phyloP scores from a whole-genome alignment of 306 rosid species.

The Trifolium repens region DNA sequence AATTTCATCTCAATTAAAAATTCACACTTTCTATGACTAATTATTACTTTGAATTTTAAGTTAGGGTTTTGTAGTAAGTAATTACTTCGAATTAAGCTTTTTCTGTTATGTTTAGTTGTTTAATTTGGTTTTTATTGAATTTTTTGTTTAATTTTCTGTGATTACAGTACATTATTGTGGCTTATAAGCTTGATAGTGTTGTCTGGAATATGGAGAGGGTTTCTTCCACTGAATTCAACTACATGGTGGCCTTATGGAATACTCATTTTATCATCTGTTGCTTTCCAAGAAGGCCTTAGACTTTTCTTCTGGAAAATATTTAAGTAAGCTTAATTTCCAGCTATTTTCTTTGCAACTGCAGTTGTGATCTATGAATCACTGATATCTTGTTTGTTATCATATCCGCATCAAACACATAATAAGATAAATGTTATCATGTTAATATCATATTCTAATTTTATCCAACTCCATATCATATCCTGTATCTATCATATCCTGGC shows the following conservation, averaged over 20 bases:
- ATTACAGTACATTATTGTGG: constrained; percentile 85
- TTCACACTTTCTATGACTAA: too few relatives aligned
- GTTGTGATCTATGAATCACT: background rate
- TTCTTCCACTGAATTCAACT: constrained; percentile 67
- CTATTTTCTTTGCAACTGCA: background rate
- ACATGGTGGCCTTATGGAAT: constrained; percentile 78
- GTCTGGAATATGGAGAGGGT: constrained; percentile 86
- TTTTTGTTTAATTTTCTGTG: constrained; percentile 30
- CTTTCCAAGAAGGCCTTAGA: constrained; percentile 91
- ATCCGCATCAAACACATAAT: too few relatives aligned
- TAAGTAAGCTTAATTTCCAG: constrained; percentile 51
- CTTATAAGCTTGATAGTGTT: constrained; percentile 81
- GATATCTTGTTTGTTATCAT: too few relatives aligned
- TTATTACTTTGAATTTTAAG: background rate
- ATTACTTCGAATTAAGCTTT: background rate
- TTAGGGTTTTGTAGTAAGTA: constrained; percentile 13
- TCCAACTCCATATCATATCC: too few relatives aligned
- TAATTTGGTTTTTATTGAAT: background rate
- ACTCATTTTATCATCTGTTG: constrained; percentile 73
- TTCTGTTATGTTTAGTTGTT: background rate
- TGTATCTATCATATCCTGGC: too few relatives aligned
- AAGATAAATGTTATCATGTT: too few relatives aligned
- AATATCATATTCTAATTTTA: too few relatives aligned
- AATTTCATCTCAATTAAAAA: background rate
- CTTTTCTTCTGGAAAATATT: constrained; percentile 78